Base-by-base conservation (phyloP, 768 basidiomycete genomes). In the Guyanaporus albipodus region DNA sequence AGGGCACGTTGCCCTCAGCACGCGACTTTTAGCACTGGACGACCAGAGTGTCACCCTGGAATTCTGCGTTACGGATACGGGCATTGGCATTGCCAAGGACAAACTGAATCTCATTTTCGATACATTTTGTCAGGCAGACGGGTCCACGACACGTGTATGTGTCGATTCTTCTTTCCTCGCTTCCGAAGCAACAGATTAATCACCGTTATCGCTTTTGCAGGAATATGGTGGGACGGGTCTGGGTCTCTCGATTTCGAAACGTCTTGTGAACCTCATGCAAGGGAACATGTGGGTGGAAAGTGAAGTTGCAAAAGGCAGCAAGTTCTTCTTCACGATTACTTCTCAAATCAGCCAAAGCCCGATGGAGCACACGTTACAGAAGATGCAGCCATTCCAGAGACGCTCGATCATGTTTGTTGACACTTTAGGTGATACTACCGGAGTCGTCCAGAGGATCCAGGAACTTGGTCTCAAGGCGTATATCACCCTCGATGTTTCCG, bases 281-380 rank as follows among this genome's bases (percentile, higher is more conserved):
- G 96, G 96, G 37, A 91, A 95, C 60, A 90, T 99, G 77, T 99
- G 96, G 96, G 96, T 99, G 18, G 91, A 96, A 69, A 88, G 85
- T 51, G 92, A 95, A 65, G 89, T 95, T 49, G 78, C 87, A 37
- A 87, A 90, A 57, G 96, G 96, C 22, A 89, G 84, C 71, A 85
- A 84, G 67, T 95, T 97, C 79, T 95, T 88, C 80, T 98, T 98
- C 75, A 94, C 92, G 22, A 91, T 94, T 70, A 85, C 84, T 6
- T 91, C 86, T 21, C 86, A 87, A 68, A 84, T 91, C 58, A 84
- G 82, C 54, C 80, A 82, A 46, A 79, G 80, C 56, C 76, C 84
- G 10, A 74, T 87, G 63, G 91, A 93, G 43, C 74, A 71, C 49
- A 86, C 83, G 21, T 71, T 86, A 23, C 64, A 73, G 36, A 91